Conservation (phyloP, 768 basidiomycete species). For the Myochromella boudieri region DNA sequence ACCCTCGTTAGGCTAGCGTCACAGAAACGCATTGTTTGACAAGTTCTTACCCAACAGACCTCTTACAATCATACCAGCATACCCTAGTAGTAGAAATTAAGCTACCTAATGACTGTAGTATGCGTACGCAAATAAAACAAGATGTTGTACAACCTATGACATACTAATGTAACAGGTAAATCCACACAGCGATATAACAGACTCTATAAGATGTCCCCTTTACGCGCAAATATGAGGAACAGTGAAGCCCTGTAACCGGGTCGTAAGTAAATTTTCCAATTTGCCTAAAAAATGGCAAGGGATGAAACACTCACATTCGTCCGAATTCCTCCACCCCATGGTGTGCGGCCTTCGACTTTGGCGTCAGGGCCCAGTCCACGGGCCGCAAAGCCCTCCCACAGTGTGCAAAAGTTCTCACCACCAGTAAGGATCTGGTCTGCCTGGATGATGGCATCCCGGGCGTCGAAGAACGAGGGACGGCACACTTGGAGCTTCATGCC, state of each 20-base stretch:
- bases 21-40: too few relatives aligned
- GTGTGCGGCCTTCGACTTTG: constrained; percentile 68
- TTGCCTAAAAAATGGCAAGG: not conserved
- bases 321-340: constrained; percentile 92
- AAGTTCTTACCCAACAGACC: too few relatives aligned
- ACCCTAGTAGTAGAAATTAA: too few relatives aligned
- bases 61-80: too few relatives aligned
- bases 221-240: not conserved
- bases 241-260: not conserved
- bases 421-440: constrained; percentile 89
- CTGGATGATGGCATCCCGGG: constrained; percentile 86
- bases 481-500: constrained; percentile 97
- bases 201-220: not conserved
- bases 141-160: too few relatives aligned
- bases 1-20: too few relatives aligned
- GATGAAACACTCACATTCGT: constrained; percentile 45
- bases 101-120: too few relatives aligned
- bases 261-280: not conserved
- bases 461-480: constrained; percentile 86
- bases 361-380: constrained; percentile 84
- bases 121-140: too few relatives aligned
- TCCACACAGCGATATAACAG: too few relatives aligned
- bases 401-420: constrained; percentile 86
- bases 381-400: constrained; percentile 85
- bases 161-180: too few relatives aligned